Percentiles rank a stretch among this genome's conserved stretches.
Evolutionary conservation across 1,284 basidiomycete species (phyloP).

Genomic region (Apiotrichum domesticum): DNA sequence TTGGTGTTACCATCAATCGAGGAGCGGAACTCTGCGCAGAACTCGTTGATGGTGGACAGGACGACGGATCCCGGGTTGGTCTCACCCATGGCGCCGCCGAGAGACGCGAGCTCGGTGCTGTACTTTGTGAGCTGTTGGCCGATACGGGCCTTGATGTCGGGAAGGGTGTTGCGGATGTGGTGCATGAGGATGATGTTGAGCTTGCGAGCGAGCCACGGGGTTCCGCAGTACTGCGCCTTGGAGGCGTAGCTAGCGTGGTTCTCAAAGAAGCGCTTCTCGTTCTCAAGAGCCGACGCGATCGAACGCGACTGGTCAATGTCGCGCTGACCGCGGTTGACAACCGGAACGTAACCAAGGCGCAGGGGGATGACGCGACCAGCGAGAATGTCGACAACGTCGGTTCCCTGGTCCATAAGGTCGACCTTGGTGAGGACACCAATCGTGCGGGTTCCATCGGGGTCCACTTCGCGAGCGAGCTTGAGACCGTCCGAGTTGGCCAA

Average conservation of each 20-base stretch:
- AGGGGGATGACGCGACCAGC: conserved; percentile 92
- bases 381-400: conserved; percentile 96
- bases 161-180: conserved; percentile 91
- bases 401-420: conserved; percentile 95
- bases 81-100: conserved; percentile 83
- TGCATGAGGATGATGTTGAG: conserved; percentile 99
- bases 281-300: conserved; percentile 77
- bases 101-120: conserved; percentile 71
- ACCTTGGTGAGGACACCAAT: conserved; percentile 98
- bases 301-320: conserved; percentile 87
- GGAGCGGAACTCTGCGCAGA: conserved; percentile 91
- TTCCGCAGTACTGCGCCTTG: conserved; percentile 94
- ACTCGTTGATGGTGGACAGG: conserved; percentile 92
- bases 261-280: conserved; percentile 89
- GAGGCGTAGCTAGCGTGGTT: conserved; percentile 84
- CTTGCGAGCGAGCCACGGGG: conserved; percentile 93
- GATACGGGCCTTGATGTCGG: conserved; percentile 94
- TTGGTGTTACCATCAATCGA: conserved; percentile 96
- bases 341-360: conserved; percentile 92
- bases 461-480: conserved; percentile 92
- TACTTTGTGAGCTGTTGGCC: conserved; percentile 79
- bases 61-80: conserved; percentile 80
- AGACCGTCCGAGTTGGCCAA: conserved; percentile 97
- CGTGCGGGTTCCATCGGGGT: conserved; percentile 88
- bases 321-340: conserved; percentile 92